These are phyloP conservation scores for Royoungia palumana DNA, from an alignment of 768 basidiomycete species.

Conservation along the genomic window DNA sequence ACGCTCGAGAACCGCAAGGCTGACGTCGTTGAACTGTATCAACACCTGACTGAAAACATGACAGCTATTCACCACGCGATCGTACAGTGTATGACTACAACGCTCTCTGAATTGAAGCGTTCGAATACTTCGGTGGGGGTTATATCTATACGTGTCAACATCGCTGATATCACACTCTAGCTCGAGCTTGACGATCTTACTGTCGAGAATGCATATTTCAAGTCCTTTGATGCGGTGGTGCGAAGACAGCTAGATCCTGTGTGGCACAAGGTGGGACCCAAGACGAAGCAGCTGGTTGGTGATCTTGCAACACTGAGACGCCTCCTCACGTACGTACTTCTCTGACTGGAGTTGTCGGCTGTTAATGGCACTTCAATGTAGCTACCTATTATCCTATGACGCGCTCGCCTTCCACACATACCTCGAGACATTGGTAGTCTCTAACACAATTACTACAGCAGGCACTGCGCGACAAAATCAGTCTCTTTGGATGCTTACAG, in stretches of 20 bases:
- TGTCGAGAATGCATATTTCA: slow-evolving; percentile 91
- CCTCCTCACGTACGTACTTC: slow-evolving; percentile 62
- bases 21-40: slow-evolving; percentile 89
- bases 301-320: slow-evolving; percentile 84
- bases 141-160: background rate
- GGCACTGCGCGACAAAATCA: slow-evolving; percentile 64
- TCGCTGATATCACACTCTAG: slow-evolving; percentile 37
- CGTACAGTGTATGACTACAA: slow-evolving; percentile 90
- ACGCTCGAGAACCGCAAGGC: slow-evolving; percentile 80
- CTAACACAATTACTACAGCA: slow-evolving; percentile 46
- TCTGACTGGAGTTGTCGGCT: background rate
- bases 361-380: background rate
- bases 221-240: slow-evolving; percentile 86
- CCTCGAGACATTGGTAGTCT: slow-evolving; percentile 80
- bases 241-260: slow-evolving; percentile 87
- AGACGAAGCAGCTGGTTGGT: slow-evolving; percentile 85
- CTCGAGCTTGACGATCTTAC: slow-evolving; percentile 92
- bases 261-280: slow-evolving; percentile 95
- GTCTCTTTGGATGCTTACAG: slow-evolving; percentile 88
- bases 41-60: slow-evolving; percentile 83
- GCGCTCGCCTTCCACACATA: slow-evolving; percentile 87
- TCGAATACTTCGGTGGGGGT: slow-evolving; percentile 65
- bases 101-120: slow-evolving; percentile 84
- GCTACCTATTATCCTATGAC: slow-evolving; percentile 85
- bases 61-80: slow-evolving; percentile 88